Conservation (phyloP, 192 early-diverging fungal genomes). For the Anaeromyces robustus region DNA sequence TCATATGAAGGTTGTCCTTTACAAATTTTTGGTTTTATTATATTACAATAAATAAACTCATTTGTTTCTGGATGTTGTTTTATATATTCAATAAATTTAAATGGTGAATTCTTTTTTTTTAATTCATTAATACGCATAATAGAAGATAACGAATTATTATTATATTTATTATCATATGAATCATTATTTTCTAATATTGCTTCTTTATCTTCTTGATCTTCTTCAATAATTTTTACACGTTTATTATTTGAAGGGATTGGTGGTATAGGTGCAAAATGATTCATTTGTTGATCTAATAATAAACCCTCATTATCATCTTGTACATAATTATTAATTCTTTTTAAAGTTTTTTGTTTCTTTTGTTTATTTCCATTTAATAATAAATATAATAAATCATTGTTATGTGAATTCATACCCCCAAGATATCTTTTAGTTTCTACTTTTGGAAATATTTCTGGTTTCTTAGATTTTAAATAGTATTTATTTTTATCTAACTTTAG, state of each 20-base stretch:
- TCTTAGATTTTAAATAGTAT: background rate
- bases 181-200: background rate
- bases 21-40: constrained; percentile 9
- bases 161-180: background rate
- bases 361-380: background rate
- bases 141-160: background rate
- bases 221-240: background rate
- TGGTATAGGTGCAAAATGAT: background rate
- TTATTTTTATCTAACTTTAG: background rate
- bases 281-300: background rate
- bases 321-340: background rate
- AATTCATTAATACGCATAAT: background rate
- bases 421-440: background rate
- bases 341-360: background rate
- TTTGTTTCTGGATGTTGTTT: constrained; percentile 12
- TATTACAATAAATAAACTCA: constrained; percentile 30
- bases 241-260: background rate
- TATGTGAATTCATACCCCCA: background rate
- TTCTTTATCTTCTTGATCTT: background rate
- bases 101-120: constrained; percentile 6
- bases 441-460: background rate
- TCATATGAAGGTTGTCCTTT: constrained; percentile 21
- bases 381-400: background rate
- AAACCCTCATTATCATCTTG: background rate
- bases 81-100: constrained; percentile 23